Evolutionary conservation across 202 grass and related monocot genomes (phyloP).

Genomic region (Zoysia matrella): DNA sequence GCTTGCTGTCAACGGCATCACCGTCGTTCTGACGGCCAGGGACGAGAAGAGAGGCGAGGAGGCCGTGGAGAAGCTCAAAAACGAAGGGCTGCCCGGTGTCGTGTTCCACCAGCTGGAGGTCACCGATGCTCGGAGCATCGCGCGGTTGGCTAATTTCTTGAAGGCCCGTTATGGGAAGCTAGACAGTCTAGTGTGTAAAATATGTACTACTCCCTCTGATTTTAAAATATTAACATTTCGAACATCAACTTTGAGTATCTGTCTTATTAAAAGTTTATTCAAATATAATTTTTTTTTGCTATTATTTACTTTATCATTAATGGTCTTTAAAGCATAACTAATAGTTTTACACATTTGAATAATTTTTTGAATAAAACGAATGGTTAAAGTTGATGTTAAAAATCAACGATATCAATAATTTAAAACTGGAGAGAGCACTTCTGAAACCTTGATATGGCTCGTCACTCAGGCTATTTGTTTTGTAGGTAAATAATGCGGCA

Average conservation of each 20-base stretch:
- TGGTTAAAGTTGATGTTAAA: too few relatives aligned
- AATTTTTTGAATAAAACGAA: too few relatives aligned
- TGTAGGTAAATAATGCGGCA: constrained; percentile 56
- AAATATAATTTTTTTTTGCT: too few relatives aligned
- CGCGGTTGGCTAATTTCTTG: constrained; percentile 40
- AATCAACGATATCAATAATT: too few relatives aligned
- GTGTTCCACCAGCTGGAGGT: constrained; percentile 54
- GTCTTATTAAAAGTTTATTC: too few relatives aligned
- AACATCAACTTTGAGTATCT: too few relatives aligned
- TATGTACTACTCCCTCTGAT: too few relatives aligned
- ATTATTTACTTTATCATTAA: too few relatives aligned
- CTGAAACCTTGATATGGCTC: not conserved
- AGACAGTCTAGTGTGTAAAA: constrained; percentile 44
- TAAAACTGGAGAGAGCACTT: too few relatives aligned
- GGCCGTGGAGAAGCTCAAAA: constrained; percentile 33
- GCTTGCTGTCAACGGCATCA: constrained; percentile 5
- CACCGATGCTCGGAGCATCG: constrained; percentile 35
- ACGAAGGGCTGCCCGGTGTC: not conserved
- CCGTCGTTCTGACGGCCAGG: constrained; percentile 51
- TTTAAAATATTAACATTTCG: too few relatives aligned
- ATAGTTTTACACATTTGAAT: too few relatives aligned
- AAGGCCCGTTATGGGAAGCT: constrained; percentile 48
- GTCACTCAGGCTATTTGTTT: constrained; percentile 22
- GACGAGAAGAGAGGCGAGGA: constrained; percentile 39
- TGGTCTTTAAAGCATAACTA: too few relatives aligned